Evolutionary conservation across 192 early-diverging fungal species (phyloP), one percentile per base, ranked within the genome.

Genomic region (Obelidium mucronatum): DNA sequence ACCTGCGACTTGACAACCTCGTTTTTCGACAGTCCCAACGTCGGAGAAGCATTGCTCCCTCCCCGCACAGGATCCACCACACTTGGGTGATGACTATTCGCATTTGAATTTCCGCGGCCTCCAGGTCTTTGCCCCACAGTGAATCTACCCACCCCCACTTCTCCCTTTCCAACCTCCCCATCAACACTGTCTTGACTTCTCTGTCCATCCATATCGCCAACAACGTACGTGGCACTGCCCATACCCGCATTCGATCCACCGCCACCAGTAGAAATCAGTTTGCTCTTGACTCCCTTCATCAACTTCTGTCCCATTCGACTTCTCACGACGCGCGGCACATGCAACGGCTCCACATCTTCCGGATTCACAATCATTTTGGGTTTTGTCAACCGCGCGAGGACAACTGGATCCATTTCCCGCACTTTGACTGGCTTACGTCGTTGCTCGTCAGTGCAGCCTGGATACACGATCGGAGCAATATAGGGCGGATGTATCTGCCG

Each of bases 331-430:
- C 24, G 36, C 1, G 69, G 40, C 2, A 35, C 51, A 37, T 31
- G 35, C 24, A 35, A 11, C 39, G 24, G 40, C 51, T 67, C 66
- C n/a, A 42, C 22, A 31, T 58, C 69, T 24, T 33, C 36, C 17
- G 31, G 30, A 1, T 17, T 8, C 13, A 59, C 15, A 22, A 58
- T 54, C 5, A 17, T 35, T 36, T 58, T 72, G 2, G 69, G 69
- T 11, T 51, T 24, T 54, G 69, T 72, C 53, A 72, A 58, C 5
- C 69, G 52, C 51, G 8, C 54, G 3, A 72, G 37, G 8, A 72
- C 69, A 34, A 58, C 55, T 36, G 69, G 69, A 72, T 72, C 69
- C 53, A 72, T 72, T 37, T 72, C 69, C 13, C 69, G 51, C 1
- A 72, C n/a, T 59, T 35, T 22, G 11, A 31, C 37, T 58, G 15